Evolutionary conservation across 1,139 yeast genomes (phyloP).

Genomic region (Wickerhamomyces sp.): DNA sequence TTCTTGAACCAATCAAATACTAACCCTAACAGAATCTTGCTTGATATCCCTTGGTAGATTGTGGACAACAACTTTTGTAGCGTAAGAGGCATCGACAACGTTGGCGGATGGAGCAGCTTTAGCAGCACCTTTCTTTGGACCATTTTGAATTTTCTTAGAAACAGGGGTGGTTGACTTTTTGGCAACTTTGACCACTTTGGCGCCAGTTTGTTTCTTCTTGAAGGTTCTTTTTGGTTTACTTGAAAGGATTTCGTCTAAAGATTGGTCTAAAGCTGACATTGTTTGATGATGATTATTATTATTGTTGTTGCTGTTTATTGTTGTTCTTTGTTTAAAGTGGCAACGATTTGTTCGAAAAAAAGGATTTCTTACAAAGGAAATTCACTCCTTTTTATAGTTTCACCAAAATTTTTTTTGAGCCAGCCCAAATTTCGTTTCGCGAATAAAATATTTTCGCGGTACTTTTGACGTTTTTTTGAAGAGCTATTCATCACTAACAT

Average conservation of each 20-base stretch:
- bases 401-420: no score
- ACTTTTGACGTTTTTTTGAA: no score
- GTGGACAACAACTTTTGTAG: conserved; percentile 71
- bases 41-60: conserved; percentile 78
- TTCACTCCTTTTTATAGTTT: no score
- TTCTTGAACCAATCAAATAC: conserved; percentile 30
- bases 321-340: not conserved
- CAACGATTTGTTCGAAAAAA: no score
- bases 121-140: conserved; percentile 4
- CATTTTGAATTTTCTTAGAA: conserved; percentile 9
- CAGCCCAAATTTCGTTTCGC: no score
- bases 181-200: conserved; percentile 19
- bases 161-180: conserved; percentile 18
- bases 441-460: no score
- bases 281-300: not conserved
- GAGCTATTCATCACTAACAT: no score
- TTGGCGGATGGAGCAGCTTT: not conserved
- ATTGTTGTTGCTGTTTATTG: not conserved
- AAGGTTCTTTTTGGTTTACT: conserved; percentile 45
- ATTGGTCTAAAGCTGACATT: conserved; percentile 79
- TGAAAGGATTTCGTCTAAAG: conserved; percentile 92
- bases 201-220: conserved; percentile 29
- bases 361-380: no score
- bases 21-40: conserved; percentile 77
- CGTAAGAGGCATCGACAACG: conserved; percentile 50